A percentile compares a stretch with the other conserved stretches of the same genome.
These are phyloP conservation scores for Trichoderma koningii DNA, from an alignment of 2,329 filamentous ascomycete genomes.

Conservation along the genomic window DNA sequence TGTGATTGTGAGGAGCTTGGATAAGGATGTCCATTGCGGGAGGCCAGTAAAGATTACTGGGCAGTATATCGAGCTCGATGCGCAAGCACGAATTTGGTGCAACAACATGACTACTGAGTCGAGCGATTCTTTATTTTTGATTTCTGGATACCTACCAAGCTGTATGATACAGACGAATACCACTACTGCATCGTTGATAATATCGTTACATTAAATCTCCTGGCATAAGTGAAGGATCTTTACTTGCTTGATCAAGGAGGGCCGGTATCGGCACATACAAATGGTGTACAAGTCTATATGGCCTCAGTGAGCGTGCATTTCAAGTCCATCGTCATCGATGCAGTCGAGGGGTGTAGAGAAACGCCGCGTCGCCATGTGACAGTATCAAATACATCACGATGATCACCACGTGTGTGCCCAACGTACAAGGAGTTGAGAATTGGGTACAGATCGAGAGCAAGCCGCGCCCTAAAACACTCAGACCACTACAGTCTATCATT, in stretches of 20 bases:
- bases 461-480: background rate
- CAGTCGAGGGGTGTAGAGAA: background rate
- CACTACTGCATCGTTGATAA: background rate
- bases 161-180: background rate
- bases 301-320: background rate
- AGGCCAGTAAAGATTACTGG: background rate
- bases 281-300: too few relatives aligned
- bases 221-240: background rate
- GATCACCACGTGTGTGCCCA: background rate
- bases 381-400: background rate
- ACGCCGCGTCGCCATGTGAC: conserved; percentile 12
- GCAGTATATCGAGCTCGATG: background rate
- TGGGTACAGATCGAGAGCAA: background rate
- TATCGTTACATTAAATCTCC: background rate
- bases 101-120: background rate
- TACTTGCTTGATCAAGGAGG: background rate
- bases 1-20: background rate
- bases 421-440: background rate
- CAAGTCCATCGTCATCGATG: background rate
- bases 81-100: background rate
- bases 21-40: conserved; percentile 6
- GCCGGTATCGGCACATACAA: background rate
- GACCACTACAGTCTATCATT: background rate
- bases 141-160: background rate
- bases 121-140: too few relatives aligned